Base-by-base conservation (phyloP, 2,329 filamentous ascomycete genomes). In the Aspergillus latus region DNA sequence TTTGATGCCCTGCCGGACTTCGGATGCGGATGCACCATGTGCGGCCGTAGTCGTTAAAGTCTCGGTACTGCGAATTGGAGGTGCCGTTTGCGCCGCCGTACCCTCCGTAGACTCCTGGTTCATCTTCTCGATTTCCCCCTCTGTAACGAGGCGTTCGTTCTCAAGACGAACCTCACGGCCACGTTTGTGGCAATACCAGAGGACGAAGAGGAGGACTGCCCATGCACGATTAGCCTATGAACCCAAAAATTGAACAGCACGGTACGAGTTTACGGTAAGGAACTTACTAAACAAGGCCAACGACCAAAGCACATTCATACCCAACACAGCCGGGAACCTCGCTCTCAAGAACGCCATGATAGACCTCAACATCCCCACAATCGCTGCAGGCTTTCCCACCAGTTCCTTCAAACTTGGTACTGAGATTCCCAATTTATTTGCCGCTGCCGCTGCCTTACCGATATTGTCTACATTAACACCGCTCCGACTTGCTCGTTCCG, bases 121-220 rank as follows among this genome's bases (percentile, higher is more conserved):
- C 53, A 78, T 63, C 59, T 70, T 69, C 26, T 59, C 63, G 28
- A 77, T 72, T 61, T 79, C 77, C 39, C 74, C 70, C 59, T 78
- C 76, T 0, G 75, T 77, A 26, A 78, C 73, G 13, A 80, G 69
- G 11, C 78, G 74, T 60, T 84, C 82, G 49, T 79, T 84, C 68
- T 88, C 87, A 10, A 97, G 83, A 49, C 94, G 84, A 5, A 86
- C 87, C 76, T 99, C 93, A 43, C 86, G 86, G 39, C 94, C 94
- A 52, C 94, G 89, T 78, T 97, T 97, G 76, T 97, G 88, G 76
- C 92, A 97, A 76, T 97, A 99, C 92, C 93, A 99, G 66, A 97
- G 87, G 43, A 96, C 90, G 70, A 96, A 94, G 55, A 99, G 83
- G 13, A 97, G 82, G 53, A 97, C 90, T 89, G 54, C 13, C n/a